phyloP scores from a whole-genome alignment of 2,329 filamentous ascomycete species.

The Madurella mycetomatis region DNA sequence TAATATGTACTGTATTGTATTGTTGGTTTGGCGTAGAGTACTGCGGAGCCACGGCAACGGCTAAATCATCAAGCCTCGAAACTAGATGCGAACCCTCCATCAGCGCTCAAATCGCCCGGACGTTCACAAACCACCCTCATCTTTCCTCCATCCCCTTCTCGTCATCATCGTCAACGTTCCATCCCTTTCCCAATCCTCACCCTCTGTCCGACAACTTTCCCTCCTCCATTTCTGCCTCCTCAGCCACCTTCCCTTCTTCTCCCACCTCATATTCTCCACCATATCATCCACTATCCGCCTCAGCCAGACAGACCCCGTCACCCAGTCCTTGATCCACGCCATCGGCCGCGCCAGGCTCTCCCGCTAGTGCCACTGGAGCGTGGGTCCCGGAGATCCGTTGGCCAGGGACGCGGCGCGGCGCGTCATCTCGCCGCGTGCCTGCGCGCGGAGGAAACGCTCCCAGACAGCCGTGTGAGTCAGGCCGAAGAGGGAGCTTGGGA shows the following conservation, averaged over 20 bases:
- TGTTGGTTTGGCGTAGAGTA: too few relatives aligned
- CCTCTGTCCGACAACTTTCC: too few relatives aligned
- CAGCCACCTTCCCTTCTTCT: background rate
- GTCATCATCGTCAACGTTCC: too few relatives aligned
- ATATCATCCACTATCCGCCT: background rate
- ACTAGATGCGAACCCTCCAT: too few relatives aligned
- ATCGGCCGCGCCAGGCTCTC: background rate
- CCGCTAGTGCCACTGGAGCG: background rate
- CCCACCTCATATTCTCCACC: background rate
- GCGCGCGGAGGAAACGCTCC: background rate
- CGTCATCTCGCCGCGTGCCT: background rate
- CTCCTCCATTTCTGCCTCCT: too few relatives aligned
- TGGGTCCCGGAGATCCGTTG: background rate
- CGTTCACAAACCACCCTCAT: too few relatives aligned
- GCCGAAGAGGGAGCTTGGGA: background rate
- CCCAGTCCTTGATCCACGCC: slow-evolving; percentile 7
- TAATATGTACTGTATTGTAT: too few relatives aligned
- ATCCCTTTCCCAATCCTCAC: too few relatives aligned
- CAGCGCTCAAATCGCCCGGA: too few relatives aligned
- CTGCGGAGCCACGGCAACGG: too few relatives aligned
- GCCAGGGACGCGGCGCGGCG: background rate
- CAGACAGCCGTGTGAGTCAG: background rate
- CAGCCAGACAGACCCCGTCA: background rate
- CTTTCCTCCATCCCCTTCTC: too few relatives aligned
- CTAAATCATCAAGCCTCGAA: too few relatives aligned